Percentiles rank a stretch among this genome's conserved stretches.
These are phyloP conservation scores for Stagonosporopsis chrysanthemi DNA, from an alignment of 2,329 filamentous ascomycete species.

Conservation along the genomic window DNA sequence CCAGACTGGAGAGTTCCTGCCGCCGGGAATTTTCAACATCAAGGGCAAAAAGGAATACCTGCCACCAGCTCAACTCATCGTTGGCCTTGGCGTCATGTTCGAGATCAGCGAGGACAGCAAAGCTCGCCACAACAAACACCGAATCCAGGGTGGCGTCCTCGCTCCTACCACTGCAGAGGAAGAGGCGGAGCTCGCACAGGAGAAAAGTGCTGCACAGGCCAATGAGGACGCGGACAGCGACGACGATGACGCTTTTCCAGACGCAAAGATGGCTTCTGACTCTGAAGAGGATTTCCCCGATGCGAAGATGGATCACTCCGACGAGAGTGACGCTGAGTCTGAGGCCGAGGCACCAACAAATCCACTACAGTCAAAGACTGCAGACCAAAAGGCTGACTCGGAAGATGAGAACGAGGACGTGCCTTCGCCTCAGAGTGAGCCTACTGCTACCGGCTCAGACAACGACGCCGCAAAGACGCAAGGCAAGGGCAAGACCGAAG, in stretches of 20 bases:
- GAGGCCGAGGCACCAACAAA: conserved; percentile 44
- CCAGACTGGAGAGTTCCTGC: conserved; percentile 79
- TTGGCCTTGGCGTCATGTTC: conserved; percentile 89
- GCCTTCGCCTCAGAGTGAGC: conserved; percentile 19
- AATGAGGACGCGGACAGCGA: conserved; percentile 42
- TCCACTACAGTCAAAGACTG: conserved; percentile 48
- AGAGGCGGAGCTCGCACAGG: conserved; percentile 25
- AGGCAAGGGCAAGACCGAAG: conserved; percentile 21
- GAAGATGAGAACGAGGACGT: conserved; percentile 32
- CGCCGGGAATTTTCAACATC: conserved; percentile 79
- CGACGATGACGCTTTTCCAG: conserved; percentile 54
- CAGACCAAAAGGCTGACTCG: conserved; percentile 23
- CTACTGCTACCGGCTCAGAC: conserved; percentile 1
- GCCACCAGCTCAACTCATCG: conserved; percentile 82
- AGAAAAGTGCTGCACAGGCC: conserved; percentile 26
- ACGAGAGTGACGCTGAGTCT: conserved; percentile 49
- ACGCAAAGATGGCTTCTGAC: conserved; percentile 49
- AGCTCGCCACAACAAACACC: conserved; percentile 78
- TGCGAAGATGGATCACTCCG: conserved; percentile 45
- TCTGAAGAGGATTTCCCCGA: conserved; percentile 58
- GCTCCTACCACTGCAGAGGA: conserved; percentile 31
- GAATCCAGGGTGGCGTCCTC: conserved; percentile 57
- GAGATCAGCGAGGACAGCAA: conserved; percentile 89
- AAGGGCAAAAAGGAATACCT: conserved; percentile 90
- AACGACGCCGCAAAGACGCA: conserved; percentile 15